Evolutionary conservation across 2,329 filamentous ascomycete genomes (phyloP).

Genomic region (Penicillium glabrum): DNA sequence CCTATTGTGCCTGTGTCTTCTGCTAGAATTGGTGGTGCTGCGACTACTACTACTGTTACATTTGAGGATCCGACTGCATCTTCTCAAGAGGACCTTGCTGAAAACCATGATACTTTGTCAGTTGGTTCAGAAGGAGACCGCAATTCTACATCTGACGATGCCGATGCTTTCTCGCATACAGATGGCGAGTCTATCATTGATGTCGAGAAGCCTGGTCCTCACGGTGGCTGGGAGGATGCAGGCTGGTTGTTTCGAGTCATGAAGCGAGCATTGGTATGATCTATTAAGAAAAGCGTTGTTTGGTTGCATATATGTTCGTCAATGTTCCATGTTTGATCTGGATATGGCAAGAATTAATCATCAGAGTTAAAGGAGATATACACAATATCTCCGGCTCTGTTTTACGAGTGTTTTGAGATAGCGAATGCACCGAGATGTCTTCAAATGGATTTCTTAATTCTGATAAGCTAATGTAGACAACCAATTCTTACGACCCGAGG

Average conservation of each 20-base stretch:
- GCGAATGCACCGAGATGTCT: background rate
- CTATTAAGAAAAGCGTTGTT: background rate
- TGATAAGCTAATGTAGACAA: background rate
- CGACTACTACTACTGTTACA: conserved; percentile 24
- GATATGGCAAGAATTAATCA: background rate
- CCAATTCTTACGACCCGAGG: background rate
- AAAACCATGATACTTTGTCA: conserved; percentile 11
- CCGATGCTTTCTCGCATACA: conserved; percentile 23
- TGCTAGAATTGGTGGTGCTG: conserved; percentile 17
- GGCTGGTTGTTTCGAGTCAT: conserved; percentile 59
- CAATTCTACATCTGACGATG: conserved; percentile 23
- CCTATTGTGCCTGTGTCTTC: conserved; percentile 13
- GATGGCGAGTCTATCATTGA: conserved; percentile 28
- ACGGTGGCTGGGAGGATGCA: conserved; percentile 59
- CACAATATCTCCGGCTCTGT: background rate
- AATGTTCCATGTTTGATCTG: background rate
- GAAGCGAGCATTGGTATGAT: conserved; percentile 34
- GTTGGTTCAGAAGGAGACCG: conserved; percentile 7
- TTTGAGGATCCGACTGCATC: conserved; percentile 15
- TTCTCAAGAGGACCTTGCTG: background rate
- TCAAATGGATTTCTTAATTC: background rate
- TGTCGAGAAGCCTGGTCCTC: conserved; percentile 37
- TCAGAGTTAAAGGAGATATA: background rate
- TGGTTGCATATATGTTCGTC: conserved; percentile 2
- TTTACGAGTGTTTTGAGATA: background rate